Conservation (phyloP, 345 rosid genomes). For the Passiflora organensis region DNA sequence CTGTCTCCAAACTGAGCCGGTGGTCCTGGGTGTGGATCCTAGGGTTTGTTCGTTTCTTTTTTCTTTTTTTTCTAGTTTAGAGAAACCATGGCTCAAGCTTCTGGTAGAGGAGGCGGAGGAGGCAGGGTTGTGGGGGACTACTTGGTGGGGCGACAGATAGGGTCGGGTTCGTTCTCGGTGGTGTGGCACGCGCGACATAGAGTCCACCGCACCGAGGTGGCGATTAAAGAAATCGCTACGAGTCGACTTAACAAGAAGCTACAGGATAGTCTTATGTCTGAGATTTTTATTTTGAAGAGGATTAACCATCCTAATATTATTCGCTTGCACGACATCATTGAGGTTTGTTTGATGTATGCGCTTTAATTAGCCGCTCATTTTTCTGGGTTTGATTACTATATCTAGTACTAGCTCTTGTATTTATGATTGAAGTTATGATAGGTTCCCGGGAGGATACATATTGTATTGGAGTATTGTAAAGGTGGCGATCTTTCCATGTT, state of each 20-base stretch:
- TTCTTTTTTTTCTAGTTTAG: neutral
- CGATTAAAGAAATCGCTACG: constrained; percentile 85
- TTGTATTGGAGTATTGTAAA: constrained; percentile 83
- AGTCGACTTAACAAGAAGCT: constrained; percentile 67
- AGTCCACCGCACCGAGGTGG: constrained; percentile 84
- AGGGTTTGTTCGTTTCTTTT: too few relatives aligned
- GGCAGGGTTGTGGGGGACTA: constrained; percentile 89
- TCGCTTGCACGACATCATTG: constrained; percentile 75
- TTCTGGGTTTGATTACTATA: neutral
- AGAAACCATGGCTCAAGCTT: constrained; percentile 44
- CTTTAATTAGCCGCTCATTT: neutral
- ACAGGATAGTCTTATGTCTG: constrained; percentile 88
- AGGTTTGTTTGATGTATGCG: constrained; percentile 38
- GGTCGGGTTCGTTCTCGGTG: constrained; percentile 97
- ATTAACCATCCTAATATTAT: constrained; percentile 87
- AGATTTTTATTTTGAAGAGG: constrained; percentile 65
- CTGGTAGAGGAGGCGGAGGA: constrained; percentile 44
- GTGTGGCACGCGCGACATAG: constrained; percentile 93
- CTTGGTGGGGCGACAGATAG: constrained; percentile 69
- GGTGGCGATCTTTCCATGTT: constrained; percentile 93
- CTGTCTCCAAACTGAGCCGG: too few relatives aligned
- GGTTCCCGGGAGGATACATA: constrained; percentile 68
- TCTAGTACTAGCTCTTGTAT: neutral
- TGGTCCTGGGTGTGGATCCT: constrained; percentile 23
- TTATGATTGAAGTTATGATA: neutral